These are phyloP conservation scores for Pleurotus tuoliensis DNA, from an alignment of 768 basidiomycete genomes.

Conservation along the genomic window DNA sequence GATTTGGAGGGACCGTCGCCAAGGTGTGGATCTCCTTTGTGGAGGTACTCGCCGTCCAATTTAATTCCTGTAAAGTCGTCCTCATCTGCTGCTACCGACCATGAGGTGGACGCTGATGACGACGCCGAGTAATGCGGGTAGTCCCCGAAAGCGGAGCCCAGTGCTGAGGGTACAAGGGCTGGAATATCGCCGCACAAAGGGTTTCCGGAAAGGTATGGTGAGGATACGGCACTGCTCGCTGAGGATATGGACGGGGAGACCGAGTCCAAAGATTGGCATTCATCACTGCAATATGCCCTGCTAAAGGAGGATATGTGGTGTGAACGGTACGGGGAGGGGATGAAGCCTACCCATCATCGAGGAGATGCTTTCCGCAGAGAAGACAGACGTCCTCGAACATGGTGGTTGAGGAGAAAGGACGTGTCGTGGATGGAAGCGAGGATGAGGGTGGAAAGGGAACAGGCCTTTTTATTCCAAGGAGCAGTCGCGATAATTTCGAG, in stretches of 20 bases:
- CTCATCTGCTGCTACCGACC: constrained; percentile 62
- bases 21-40: constrained; percentile 40
- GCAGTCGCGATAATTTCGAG: constrained; percentile 2
- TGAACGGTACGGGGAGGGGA: constrained; percentile 11
- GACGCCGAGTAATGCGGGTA: constrained; percentile 58
- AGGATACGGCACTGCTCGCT: constrained; percentile 64
- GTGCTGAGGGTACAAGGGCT: constrained; percentile 60
- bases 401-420: constrained; percentile 8
- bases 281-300: constrained; percentile 67
- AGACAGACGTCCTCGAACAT: constrained; percentile 85
- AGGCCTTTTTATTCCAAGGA: not conserved
- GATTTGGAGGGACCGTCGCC: constrained; percentile 42
- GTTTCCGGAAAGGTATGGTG: constrained; percentile 51
- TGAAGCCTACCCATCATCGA: constrained; percentile 54
- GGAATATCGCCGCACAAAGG: constrained; percentile 59
- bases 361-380: constrained; percentile 62
- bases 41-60: constrained; percentile 27
- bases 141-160: constrained; percentile 50
- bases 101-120: constrained; percentile 61
- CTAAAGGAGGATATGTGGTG: constrained; percentile 30
- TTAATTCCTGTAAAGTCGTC: constrained; percentile 47
- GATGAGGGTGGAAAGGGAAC: constrained; percentile 14
- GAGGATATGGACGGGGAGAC: constrained; percentile 67
- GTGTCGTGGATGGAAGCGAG: constrained; percentile 9
- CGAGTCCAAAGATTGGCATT: constrained; percentile 58